These are phyloP conservation scores for Phyllosticta paracitricarpa DNA, from an alignment of 2,329 filamentous ascomycete genomes.

Conservation along the genomic window DNA sequence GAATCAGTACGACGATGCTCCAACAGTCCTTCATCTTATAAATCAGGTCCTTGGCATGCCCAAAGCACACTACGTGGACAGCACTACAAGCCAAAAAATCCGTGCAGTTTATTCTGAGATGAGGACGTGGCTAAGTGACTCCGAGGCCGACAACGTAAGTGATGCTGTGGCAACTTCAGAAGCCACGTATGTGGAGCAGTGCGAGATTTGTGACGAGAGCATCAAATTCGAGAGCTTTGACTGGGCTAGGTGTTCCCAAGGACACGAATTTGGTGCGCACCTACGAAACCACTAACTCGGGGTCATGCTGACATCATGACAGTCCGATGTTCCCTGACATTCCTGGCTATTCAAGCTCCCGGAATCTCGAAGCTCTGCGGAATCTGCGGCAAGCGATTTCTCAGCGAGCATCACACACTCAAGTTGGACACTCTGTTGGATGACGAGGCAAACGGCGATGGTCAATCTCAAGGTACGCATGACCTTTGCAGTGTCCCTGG, in stretches of 20 bases:
- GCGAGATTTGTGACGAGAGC: conserved; percentile 40
- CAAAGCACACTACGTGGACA: conserved; percentile 2
- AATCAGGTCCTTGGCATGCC: conserved; percentile 1
- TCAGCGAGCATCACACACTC: conserved; percentile 33
- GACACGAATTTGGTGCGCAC: conserved; percentile 41
- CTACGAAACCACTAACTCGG: neutral
- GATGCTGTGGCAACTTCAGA: conserved; percentile 2
- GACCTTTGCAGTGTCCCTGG: neutral
- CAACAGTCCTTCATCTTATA: conserved; percentile 2
- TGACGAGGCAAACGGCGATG: neutral
- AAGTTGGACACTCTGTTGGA: neutral
- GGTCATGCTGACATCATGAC: conserved; percentile 9
- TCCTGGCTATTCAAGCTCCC: conserved; percentile 45
- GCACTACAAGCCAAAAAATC: conserved; percentile 1
- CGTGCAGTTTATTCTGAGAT: conserved; percentile 3
- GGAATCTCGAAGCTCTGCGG: conserved; percentile 44
- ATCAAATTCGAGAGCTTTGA: conserved; percentile 39
- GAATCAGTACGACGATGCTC: neutral
- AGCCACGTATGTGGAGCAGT: conserved; percentile 32
- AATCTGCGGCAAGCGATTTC: conserved; percentile 40
- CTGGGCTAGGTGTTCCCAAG: conserved; percentile 39
- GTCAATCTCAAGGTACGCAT: neutral
- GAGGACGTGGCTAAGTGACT: conserved; percentile 3
- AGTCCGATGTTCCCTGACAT: conserved; percentile 46
- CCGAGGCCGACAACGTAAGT: neutral